Percentiles rank a stretch among this genome's conserved stretches.
Evolutionary conservation across 805 yeast species (phyloP).

Genomic region (Cephaloascus albidus): DNA sequence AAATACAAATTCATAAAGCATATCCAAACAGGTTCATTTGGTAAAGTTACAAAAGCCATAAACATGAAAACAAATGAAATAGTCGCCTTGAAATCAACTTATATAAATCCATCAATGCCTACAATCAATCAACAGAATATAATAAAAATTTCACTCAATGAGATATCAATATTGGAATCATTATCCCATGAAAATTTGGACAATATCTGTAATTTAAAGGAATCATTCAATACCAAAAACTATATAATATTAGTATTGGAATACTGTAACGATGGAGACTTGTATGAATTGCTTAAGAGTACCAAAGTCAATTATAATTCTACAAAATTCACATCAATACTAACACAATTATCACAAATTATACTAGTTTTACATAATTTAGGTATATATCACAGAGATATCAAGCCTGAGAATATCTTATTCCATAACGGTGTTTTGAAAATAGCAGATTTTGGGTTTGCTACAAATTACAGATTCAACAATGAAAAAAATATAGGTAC

Average conservation of each 20-base stretch:
- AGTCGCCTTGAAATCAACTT: slow-evolving; percentile 51
- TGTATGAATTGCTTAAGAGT: slow-evolving; percentile 41
- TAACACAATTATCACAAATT: slow-evolving; percentile 43
- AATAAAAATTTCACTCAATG: slow-evolving; percentile 45
- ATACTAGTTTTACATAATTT: slow-evolving; percentile 43
- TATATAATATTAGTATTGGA: slow-evolving; percentile 54
- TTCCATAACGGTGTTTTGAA: slow-evolving; percentile 47
- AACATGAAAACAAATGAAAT: slow-evolving; percentile 19
- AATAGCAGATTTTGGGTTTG: slow-evolving; percentile 69
- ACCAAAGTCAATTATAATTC: slow-evolving; percentile 4
- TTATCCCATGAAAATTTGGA: slow-evolving; percentile 19
- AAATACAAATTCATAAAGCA: slow-evolving; percentile 32
- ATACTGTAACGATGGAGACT: slow-evolving; percentile 57
- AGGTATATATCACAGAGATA: slow-evolving; percentile 61
- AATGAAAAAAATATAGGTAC: slow-evolving; percentile 39
- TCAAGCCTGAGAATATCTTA: slow-evolving; percentile 65
- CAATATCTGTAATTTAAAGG: slow-evolving; percentile 50
- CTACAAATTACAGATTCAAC: slow-evolving; percentile 26
- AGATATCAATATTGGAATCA: slow-evolving; percentile 27
- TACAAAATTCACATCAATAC: slow-evolving; percentile 26
- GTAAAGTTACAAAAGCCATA: slow-evolving; percentile 45
- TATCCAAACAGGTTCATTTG: slow-evolving; percentile 54
- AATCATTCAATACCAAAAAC: slow-evolving; percentile 44
- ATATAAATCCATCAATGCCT: no score
- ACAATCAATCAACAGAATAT: slow-evolving; percentile 31